Percentiles rank a stretch among this genome's conserved stretches.
Conservation (phyloP, 2,329 filamentous ascomycete species). For the Triangularia setosa region DNA sequence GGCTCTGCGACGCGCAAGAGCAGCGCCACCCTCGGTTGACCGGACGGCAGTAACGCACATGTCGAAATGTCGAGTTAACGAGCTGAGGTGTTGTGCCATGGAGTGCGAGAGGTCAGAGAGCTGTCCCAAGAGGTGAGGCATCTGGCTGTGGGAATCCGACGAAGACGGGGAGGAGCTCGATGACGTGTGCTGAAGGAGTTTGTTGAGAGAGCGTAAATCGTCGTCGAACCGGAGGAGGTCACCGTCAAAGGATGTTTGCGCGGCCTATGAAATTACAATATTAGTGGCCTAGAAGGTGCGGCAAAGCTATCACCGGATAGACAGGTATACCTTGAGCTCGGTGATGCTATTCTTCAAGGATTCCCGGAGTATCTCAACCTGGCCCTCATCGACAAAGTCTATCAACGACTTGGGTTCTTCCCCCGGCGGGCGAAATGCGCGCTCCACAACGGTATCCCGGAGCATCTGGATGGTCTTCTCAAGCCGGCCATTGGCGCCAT, state of each 20-base stretch:
- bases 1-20: constrained; percentile 62
- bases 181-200: constrained; percentile 46
- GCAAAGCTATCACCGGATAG: not conserved
- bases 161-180: constrained; percentile 33
- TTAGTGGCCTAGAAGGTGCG: not conserved
- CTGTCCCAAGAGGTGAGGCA: constrained; percentile 53
- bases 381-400: constrained; percentile 72
- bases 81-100: constrained; percentile 77
- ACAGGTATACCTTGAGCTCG: constrained; percentile 56
- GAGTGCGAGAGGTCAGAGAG: constrained; percentile 73
- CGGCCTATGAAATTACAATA: constrained; percentile 38
- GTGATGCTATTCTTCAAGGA: constrained; percentile 68
- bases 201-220: constrained; percentile 64
- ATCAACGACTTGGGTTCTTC: constrained; percentile 61
- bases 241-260: constrained; percentile 70
- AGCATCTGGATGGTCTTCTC: constrained; percentile 64
- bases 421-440: constrained; percentile 55
- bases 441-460: constrained; percentile 60
- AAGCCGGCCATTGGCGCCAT: constrained; percentile 61
- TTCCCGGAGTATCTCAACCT: constrained; percentile 62
- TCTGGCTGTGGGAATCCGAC: constrained; percentile 36
- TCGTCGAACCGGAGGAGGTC: constrained; percentile 72
- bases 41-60: constrained; percentile 87
- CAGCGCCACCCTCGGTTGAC: constrained; percentile 78
- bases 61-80: constrained; percentile 84